Evolutionary conservation across 2,329 filamentous ascomycete genomes (phyloP).

Genomic region (Aspergillus pseudoglaucus): DNA sequence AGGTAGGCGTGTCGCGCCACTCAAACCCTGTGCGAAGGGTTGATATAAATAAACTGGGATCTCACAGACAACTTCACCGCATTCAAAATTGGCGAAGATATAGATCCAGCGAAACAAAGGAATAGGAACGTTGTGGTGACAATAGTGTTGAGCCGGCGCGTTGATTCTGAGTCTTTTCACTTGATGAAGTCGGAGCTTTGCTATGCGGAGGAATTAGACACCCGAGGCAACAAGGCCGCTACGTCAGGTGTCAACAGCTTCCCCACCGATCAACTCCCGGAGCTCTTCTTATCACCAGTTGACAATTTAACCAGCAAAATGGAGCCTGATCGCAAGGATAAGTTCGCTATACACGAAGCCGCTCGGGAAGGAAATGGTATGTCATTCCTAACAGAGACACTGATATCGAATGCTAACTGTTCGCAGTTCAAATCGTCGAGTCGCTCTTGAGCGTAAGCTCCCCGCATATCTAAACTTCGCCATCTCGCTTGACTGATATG

Average conservation of each 20-base stretch:
- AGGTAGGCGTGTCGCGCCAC: conserved; percentile 5
- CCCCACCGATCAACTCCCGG: not conserved
- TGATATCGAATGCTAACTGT: conserved; percentile 14
- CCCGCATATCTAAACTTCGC: conserved; percentile 19
- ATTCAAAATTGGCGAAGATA: not conserved
- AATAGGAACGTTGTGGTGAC: not conserved
- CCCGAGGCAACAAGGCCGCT: conserved; percentile 5
- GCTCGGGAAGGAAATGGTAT: conserved; percentile 77
- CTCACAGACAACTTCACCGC: not conserved
- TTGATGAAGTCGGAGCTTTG: not conserved
- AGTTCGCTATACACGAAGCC: conserved; percentile 81
- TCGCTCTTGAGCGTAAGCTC: conserved; percentile 59
- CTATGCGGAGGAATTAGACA: not conserved
- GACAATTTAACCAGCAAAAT: conserved; percentile 20
- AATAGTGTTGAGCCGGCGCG: not conserved
- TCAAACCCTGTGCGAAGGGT: not conserved
- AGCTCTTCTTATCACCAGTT: conserved; percentile 1
- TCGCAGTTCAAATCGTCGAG: conserved; percentile 62
- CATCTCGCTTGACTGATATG: conserved; percentile 3
- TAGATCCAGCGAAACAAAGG: not conserved
- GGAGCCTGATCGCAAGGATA: conserved; percentile 45
- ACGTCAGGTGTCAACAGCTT: not conserved
- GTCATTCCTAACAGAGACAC: conserved; percentile 13
- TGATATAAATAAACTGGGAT: not conserved
- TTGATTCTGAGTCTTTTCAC: not conserved